phyloP scores from a whole-genome alignment of 306 rosid genomes.

The Vigna angularis region DNA sequence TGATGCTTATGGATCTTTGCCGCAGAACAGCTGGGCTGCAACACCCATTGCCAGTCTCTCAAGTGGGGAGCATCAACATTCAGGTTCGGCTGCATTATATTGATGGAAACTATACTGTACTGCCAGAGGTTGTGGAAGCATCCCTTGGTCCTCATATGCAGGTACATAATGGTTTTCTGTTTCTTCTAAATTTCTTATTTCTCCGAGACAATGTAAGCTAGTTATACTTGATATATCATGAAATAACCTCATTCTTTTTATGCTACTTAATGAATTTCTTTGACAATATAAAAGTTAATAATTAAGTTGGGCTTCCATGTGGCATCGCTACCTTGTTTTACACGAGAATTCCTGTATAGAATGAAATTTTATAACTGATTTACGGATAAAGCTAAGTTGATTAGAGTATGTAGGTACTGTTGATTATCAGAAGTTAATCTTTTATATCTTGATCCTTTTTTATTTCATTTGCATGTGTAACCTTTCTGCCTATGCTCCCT shows the following conservation, averaged over 20 bases:
- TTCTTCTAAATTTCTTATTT: slow-evolving; percentile 15
- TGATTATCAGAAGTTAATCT: slow-evolving; percentile 17
- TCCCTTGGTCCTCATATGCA: slow-evolving; percentile 99
- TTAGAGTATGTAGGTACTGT: slow-evolving; percentile 22
- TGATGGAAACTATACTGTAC: slow-evolving; percentile 95
- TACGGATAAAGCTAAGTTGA: slow-evolving; percentile 15
- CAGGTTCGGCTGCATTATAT: slow-evolving; percentile 98
- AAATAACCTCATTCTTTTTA: slow-evolving; percentile 26
- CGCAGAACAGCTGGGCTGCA: slow-evolving; percentile 77
- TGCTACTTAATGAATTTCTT: slow-evolving; percentile 7
- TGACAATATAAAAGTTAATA: slow-evolving; percentile 6
- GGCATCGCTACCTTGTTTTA: slow-evolving; percentile 26
- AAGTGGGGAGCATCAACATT: slow-evolving; percentile 88
- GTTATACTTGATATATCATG: slow-evolving; percentile 33
- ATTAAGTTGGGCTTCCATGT: slow-evolving; percentile 19
- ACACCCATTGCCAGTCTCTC: slow-evolving; percentile 95
- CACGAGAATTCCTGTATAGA: neutral
- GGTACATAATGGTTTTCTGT: slow-evolving; percentile 54
- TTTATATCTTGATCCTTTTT: slow-evolving; percentile 6
- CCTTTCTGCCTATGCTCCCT: neutral
- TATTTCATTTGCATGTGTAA: slow-evolving; percentile 9
- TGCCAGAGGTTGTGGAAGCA: slow-evolving; percentile 99
- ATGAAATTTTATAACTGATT: slow-evolving; percentile 29
- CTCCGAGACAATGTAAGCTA: slow-evolving; percentile 18
- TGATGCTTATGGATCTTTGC: slow-evolving; percentile 96